phyloP scores from a whole-genome alignment of 2,329 filamentous ascomycete genomes.

The Clonostachys sp. region DNA sequence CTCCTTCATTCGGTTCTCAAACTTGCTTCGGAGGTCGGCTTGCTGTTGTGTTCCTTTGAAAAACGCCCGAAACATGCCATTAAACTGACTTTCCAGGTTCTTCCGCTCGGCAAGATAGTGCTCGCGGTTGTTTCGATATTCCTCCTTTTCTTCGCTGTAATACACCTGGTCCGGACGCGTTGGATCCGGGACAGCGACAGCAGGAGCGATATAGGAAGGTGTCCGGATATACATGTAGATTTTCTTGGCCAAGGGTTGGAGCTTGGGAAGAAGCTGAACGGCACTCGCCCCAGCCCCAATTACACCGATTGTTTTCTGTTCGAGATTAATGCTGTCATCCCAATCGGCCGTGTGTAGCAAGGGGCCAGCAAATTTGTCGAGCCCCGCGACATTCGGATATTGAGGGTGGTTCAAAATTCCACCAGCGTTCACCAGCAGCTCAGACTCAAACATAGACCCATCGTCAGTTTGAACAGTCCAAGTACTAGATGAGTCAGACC shows the following conservation, averaged over 20 bases:
- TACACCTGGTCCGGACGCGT: too few relatives aligned
- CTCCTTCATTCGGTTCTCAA: too few relatives aligned
- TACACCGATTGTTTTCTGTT: conserved; percentile 44
- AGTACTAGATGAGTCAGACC: too few relatives aligned
- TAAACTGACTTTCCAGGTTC: too few relatives aligned
- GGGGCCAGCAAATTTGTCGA: conserved; percentile 39
- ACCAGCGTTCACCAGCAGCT: conserved; percentile 40
- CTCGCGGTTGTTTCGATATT: too few relatives aligned
- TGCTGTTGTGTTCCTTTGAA: too few relatives aligned
- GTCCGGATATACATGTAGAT: conserved; percentile 1
- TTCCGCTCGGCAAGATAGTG: too few relatives aligned
- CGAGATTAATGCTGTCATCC: conserved; percentile 25
- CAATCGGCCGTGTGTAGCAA: conserved; percentile 44
- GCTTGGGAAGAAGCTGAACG: conserved; percentile 45
- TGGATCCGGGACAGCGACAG: neutral
- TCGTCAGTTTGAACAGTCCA: too few relatives aligned
- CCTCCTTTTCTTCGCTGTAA: too few relatives aligned
- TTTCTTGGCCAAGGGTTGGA: conserved; percentile 16
- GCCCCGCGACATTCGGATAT: conserved; percentile 42
- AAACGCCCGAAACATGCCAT: too few relatives aligned
- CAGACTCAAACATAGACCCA: conserved; percentile 14
- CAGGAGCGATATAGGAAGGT: neutral
- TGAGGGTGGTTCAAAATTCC: conserved; percentile 45
- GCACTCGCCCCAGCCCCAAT: conserved; percentile 54
- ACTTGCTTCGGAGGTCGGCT: too few relatives aligned